phyloP scores from a whole-genome alignment of 768 basidiomycete species.

The Mycena rosella region DNA sequence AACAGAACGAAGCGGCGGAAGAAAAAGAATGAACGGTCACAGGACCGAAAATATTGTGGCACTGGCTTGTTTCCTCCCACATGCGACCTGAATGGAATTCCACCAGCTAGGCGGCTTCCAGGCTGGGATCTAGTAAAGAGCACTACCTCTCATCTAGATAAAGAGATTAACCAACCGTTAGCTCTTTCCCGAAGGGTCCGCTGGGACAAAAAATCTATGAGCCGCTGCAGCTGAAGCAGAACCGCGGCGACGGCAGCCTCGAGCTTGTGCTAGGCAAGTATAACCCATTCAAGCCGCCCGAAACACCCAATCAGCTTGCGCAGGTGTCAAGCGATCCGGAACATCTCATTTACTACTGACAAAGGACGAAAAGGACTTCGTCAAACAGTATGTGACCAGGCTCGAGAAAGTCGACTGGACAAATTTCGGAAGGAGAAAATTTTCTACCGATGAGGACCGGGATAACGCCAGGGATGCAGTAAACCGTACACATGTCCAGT shows the following conservation, averaged over 20 bases:
- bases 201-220: conserved; percentile 7
- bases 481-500: background rate
- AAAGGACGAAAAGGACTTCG: background rate
- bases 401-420: background rate
- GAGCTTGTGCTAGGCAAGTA: conserved; percentile 26
- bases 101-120: conserved; percentile 37
- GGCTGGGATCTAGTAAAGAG: conserved; percentile 14
- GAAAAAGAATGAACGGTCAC: conserved; percentile 10
- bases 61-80: background rate
- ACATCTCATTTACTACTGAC: conserved; percentile 27
- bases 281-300: background rate
- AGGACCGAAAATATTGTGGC: no score
- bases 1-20: no score
- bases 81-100: conserved; percentile 24
- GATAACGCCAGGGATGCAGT: background rate
- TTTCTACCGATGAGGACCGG: background rate
- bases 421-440: background rate
- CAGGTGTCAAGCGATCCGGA: conserved; percentile 29
- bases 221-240: background rate
- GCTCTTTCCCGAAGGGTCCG: background rate
- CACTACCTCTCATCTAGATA: background rate
- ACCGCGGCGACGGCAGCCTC: background rate
- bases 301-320: background rate
- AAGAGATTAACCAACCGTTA: background rate
- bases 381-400: background rate